Conservation (phyloP, 2,329 filamentous ascomycete species). For the Apiospora koreana region DNA sequence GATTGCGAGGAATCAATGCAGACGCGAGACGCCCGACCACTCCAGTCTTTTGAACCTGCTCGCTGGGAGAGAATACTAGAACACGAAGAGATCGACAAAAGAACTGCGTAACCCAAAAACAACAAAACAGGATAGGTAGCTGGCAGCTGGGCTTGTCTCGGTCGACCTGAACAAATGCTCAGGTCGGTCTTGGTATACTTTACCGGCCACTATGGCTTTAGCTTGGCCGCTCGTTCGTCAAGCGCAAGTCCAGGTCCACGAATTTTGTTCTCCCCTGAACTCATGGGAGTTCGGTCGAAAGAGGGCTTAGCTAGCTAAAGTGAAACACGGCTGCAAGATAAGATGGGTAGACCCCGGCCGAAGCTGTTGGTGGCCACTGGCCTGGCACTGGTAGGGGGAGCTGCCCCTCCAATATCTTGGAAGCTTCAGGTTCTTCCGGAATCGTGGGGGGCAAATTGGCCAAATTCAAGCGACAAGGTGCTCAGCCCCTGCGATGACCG, state of each 20-base stretch:
- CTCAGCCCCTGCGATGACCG: neutral
- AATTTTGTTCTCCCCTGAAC: neutral
- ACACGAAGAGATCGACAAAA: neutral
- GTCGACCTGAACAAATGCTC: neutral
- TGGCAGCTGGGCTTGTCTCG: neutral
- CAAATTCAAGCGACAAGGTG: neutral
- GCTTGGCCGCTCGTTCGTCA: neutral
- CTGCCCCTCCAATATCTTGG: conserved; percentile 2
- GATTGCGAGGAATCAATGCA: neutral
- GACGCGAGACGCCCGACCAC: neutral
- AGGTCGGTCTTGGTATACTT: neutral
- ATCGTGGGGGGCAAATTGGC: conserved; percentile 7
- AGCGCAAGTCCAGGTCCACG: neutral
- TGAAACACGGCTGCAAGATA: neutral
- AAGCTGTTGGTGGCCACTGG: too few relatives aligned
- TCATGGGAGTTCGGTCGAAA: neutral
- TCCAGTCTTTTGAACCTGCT: neutral
- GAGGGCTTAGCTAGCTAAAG: neutral
- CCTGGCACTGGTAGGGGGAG: neutral
- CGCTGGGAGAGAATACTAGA: neutral
- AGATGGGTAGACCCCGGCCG: neutral
- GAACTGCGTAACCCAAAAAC: neutral
- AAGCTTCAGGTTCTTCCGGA: conserved; percentile 8
- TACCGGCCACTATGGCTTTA: neutral
- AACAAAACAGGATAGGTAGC: neutral